Evolutionary conservation across 306 rosid genomes (phyloP).

Genomic region (Sechiopsis laciniata): DNA sequence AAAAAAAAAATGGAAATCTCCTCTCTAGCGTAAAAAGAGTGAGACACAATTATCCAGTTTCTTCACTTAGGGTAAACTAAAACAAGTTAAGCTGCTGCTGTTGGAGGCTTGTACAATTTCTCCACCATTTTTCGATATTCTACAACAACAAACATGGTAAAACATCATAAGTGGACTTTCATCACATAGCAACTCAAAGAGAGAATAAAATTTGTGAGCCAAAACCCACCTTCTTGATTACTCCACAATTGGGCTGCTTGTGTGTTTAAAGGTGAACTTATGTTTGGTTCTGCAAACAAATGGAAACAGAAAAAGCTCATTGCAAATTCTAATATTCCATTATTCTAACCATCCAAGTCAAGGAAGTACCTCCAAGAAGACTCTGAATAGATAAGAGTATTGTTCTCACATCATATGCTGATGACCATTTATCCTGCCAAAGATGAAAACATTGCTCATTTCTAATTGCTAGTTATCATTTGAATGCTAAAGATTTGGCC

Average conservation of each 20-base stretch:
- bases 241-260: slow-evolving; percentile 95
- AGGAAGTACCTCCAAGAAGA: slow-evolving; percentile 67
- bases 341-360: neutral
- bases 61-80: neutral
- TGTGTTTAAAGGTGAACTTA: slow-evolving; percentile 78
- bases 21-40: neutral
- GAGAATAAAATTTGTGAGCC: neutral
- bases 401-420: slow-evolving; percentile 81
- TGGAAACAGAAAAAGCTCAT: neutral
- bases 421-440: slow-evolving; percentile 73
- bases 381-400: slow-evolving; percentile 71
- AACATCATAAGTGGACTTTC: neutral
- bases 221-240: slow-evolving; percentile 76
- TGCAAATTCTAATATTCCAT: neutral
- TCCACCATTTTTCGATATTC: slow-evolving; percentile 92
- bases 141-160: slow-evolving; percentile 24
- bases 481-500: neutral
- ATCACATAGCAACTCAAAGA: neutral
- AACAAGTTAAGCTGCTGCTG: slow-evolving; percentile 16
- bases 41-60: neutral
- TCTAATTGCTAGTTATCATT: neutral
- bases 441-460: neutral
- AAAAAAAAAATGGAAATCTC: neutral
- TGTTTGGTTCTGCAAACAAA: slow-evolving; percentile 63
- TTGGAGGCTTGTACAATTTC: slow-evolving; percentile 67